Base-by-base conservation (phyloP, 495 filamentous ascomycete genomes). In the Cairneyella variabilis region DNA sequence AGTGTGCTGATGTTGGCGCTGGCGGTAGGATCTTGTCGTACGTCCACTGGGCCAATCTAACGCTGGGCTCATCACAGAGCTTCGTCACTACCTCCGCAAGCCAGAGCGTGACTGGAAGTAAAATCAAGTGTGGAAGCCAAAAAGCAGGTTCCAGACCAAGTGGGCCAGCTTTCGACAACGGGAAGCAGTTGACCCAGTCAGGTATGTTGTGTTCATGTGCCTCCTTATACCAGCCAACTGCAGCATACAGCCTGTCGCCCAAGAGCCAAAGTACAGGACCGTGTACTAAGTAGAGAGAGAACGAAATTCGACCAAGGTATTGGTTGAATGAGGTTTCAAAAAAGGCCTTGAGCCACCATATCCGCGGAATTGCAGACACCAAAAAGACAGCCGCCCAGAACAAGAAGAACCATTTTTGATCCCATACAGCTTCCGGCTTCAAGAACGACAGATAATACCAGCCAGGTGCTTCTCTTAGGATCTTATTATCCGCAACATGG, bases 231-330 rank as follows among this genome's bases (percentile, higher is more conserved):
- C 74, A 80, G 0, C 82, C 82, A 0, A 69, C 67, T 8, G 78
- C 77, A 2, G 72, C 68, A 62, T 85, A 83, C 3, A 77, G 8
- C 18, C 73, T 51, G 48, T 75, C 71, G 17, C 76, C 76, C 14
- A 82, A 57, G 0, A 66, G 71, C 50, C 77, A 72, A 0, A 80
- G 65, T 11, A 85, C 72, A 14, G 76, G 74, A 3, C 76, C 78
- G 44, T 81, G 79, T 22, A 82, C 74, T 27, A 83, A 72, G 39
- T 83, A 83, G 43, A 83, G 72, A 3, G 73, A 68, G 57, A 69
- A 82, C 3, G 76, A 78, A 46, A 83, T 76, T 21, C 77, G 72
- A 30, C 82, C 83, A 9, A 82, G 72, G 62, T 86, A 85, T 60
- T 83, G 83, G 22, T 79, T 78, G 2, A 85, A 54, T 0, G 71